Evolutionary conservation across 2,329 filamentous ascomycete species (phyloP), one percentile per base, ranked within the genome.

Genomic region (Penicillium sp.): DNA sequence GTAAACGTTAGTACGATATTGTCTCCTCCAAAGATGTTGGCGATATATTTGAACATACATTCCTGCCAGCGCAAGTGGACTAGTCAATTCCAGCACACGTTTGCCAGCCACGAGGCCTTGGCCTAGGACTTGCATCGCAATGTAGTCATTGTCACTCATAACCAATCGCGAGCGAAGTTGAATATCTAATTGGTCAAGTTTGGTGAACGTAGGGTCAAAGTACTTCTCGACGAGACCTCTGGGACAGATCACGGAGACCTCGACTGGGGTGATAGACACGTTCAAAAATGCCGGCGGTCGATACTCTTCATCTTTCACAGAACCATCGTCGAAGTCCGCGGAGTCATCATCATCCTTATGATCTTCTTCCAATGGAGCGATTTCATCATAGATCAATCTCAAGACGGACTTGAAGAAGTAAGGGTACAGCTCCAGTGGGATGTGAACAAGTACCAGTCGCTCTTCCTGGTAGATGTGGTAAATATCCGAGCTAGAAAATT

Each of bases 171-270:
- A 79, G 31, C 79, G 76, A 4, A 75, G 65, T 14, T 66, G 65
- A 40, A 57, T 48, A 26, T 65, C 66, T 22, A 67, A 54, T 35
- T 74, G 60, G n/a, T 86, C 82, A 9, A 96, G 81, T 4, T 79
- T 76, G 49, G 82, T 76, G 54, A 93, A 83, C 51, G 87, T 78
- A 0, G 92, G 91, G 51, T 84, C 79, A 66, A 97, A 96, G 54
- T 96, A 83, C 52, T 85, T 82, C 45, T 85, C 79, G 6, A 90
- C 89, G 76, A 91, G 88, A 41, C 84, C 81, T 56, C 85, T 85
- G 59, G 93, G 89, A 70, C 93, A 97, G 51, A 96, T 91, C 50
- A 99, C 83, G 4, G 92, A 96, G 76, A 91, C 96, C 74, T 97
- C 94, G 53, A 96, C 84, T 0, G 92, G 90, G 0, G 92, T 97